A percentile compares a stretch with the other conserved stretches of the same genome.
Conservation (phyloP, 2,329 filamentous ascomycete genomes). For the Phialophora expanda region DNA sequence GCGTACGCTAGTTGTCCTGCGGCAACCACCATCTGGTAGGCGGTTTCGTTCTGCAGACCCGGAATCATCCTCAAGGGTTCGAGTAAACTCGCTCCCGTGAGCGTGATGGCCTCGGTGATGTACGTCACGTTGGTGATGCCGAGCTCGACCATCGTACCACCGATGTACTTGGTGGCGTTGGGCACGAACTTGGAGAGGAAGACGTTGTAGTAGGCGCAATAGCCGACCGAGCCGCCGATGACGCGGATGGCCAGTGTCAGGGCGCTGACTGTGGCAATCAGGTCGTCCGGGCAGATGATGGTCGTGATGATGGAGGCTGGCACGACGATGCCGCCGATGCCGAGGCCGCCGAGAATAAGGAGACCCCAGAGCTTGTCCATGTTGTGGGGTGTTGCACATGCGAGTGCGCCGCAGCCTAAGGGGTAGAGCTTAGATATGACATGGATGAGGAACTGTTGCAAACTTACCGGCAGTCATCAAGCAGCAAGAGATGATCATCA, state of each 20-base stretch:
- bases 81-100: conserved; percentile 61
- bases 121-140: conserved; percentile 56
- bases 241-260: conserved; percentile 71
- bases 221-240: conserved; percentile 69
- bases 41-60: conserved; percentile 55
- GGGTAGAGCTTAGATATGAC: not conserved
- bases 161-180: conserved; percentile 57
- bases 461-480: conserved; percentile 63
- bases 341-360: conserved; percentile 66
- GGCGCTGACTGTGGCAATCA: conserved; percentile 71
- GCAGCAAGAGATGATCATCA: conserved; percentile 64
- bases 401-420: conserved; percentile 58
- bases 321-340: conserved; percentile 71
- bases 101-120: conserved; percentile 57
- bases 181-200: conserved; percentile 53
- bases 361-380: conserved; percentile 61
- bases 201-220: conserved; percentile 62
- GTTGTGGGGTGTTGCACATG: conserved; percentile 59
- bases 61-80: conserved; percentile 42
- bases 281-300: conserved; percentile 70
- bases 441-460: not conserved
- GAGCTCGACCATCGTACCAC: conserved; percentile 56
- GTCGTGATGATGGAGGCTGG: conserved; percentile 71
- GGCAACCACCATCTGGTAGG: conserved; percentile 58
- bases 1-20: conserved; percentile 64